Conservation (phyloP, 129 eudicot genomes). For the Lactuca sativa region DNA sequence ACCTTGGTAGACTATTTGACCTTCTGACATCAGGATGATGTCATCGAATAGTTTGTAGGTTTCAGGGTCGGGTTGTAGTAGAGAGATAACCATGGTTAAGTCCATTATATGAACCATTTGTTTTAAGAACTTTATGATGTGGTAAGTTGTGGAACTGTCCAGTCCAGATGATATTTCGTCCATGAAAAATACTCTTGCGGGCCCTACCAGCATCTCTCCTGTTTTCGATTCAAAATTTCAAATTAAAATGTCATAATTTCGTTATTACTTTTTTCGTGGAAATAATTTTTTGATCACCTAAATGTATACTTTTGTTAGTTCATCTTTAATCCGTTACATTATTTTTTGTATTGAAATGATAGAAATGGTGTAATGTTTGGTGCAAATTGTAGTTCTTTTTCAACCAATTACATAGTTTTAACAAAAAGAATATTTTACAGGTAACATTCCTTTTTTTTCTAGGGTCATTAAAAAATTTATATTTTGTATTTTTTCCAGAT, state of each 20-base stretch:
- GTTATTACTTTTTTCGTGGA: too few species aligned
- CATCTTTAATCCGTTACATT: too few species aligned
- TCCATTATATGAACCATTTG: slow-evolving; percentile 28
- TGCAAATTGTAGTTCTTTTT: too few species aligned
- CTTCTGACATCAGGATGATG: slow-evolving; percentile 27
- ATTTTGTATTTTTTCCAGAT: too few species aligned
- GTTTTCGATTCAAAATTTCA: neutral
- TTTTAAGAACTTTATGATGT: slow-evolving; percentile 20
- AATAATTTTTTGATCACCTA: too few species aligned
- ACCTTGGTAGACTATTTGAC: slow-evolving; percentile 32
- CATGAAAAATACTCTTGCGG: slow-evolving; percentile 26
- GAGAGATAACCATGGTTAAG: slow-evolving; percentile 35
- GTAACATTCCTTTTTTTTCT: too few species aligned
- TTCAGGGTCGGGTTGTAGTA: slow-evolving; percentile 32
- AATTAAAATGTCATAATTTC: neutral
- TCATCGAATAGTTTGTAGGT: slow-evolving; percentile 31
- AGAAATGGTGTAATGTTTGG: too few species aligned
- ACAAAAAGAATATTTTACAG: too few species aligned
- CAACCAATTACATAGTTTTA: too few species aligned
- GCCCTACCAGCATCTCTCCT: slow-evolving; percentile 35
- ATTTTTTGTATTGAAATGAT: too few species aligned
- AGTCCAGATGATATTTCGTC: slow-evolving; percentile 29
- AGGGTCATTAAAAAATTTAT: too few species aligned
- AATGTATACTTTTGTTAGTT: too few species aligned
- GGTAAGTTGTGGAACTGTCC: slow-evolving; percentile 33